Evolutionary conservation across 1,284 basidiomycete species (phyloP).

Genomic region (Ustilago loliicola): DNA sequence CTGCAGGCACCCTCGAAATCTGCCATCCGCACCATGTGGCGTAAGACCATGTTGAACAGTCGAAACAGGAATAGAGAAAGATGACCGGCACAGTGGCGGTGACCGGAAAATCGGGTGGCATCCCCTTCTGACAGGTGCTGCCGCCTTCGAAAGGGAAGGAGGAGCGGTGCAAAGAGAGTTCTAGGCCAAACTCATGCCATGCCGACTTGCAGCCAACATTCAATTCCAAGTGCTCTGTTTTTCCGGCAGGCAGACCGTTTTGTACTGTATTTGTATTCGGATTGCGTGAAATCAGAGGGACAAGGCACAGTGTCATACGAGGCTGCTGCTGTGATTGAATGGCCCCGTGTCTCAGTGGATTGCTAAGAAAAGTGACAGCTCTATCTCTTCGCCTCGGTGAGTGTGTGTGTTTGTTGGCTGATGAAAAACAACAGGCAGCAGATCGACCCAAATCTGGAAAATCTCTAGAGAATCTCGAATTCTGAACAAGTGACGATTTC

Average conservation of each 20-base stretch:
- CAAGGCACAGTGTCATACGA: too few relatives aligned
- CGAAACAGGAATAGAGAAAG: neutral
- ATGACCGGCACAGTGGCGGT: conserved; percentile 1
- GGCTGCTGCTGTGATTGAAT: too few relatives aligned
- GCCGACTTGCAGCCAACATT: neutral
- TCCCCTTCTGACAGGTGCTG: neutral
- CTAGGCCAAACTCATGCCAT: neutral
- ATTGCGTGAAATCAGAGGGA: too few relatives aligned
- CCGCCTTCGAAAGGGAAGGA: neutral
- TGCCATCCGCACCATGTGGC: too few relatives aligned
- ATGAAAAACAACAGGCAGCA: neutral
- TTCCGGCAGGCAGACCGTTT: neutral
- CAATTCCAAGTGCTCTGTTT: neutral
- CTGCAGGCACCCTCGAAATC: too few relatives aligned
- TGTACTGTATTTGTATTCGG: neutral
- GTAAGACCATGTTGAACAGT: too few relatives aligned
- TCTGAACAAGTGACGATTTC: neutral
- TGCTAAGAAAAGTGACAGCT: neutral
- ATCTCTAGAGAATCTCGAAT: neutral
- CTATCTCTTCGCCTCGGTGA: neutral
- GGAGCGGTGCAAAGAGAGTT: neutral
- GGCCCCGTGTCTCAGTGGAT: too few relatives aligned
- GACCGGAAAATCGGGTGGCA: neutral
- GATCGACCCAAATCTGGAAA: neutral
- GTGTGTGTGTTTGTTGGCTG: neutral